These are phyloP conservation scores for Arctostaphylos glauca DNA, from an alignment of 148 eudicot species.

Conservation along the genomic window DNA sequence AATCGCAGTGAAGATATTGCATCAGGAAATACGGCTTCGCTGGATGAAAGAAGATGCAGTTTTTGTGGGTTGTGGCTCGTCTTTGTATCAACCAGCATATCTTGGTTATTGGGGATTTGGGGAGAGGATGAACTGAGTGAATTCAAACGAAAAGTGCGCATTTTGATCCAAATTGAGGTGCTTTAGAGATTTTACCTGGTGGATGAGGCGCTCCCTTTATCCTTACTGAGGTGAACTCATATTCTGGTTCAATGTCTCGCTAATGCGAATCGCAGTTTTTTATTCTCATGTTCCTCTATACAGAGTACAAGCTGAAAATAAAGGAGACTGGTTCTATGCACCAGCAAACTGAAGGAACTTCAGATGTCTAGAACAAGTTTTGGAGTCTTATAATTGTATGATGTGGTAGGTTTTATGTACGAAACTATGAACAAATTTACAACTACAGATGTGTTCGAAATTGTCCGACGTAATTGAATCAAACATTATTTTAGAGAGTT, in stretches of 20 bases:
- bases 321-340: no score
- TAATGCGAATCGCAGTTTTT: no score
- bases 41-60: neutral
- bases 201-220: neutral
- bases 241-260: neutral
- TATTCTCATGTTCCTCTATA: no score
- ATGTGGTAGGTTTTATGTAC: no score
- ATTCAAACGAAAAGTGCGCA: neutral
- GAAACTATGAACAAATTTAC: no score
- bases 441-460: no score
- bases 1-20: constrained; percentile 16
- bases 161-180: neutral
- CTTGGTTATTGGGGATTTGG: neutral
- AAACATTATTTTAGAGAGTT: no score
- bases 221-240: neutral
- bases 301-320: no score
- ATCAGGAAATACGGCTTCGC: constrained; percentile 9
- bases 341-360: no score
- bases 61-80: neutral
- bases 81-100: neutral
- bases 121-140: neutral
- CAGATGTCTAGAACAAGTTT: no score
- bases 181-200: neutral
- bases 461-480: no score
- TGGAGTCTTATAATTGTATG: no score